A percentile compares a stretch with the other conserved stretches of the same genome.
phyloP scores from a whole-genome alignment of 2,329 filamentous ascomycete genomes.

The Ophiognomonia clavigignenti-juglandacearum region DNA sequence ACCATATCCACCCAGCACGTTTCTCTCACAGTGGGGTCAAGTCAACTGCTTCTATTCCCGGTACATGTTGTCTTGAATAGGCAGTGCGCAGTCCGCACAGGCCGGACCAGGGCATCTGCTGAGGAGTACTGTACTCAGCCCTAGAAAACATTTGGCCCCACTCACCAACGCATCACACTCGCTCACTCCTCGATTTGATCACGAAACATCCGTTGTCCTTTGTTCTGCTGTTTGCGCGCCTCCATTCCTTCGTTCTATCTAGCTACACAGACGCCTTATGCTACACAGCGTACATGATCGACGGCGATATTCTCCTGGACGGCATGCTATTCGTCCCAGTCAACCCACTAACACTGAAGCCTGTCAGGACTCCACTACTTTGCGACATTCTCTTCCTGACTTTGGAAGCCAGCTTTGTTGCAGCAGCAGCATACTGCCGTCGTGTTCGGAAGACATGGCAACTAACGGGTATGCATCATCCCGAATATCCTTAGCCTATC shows the following conservation, averaged over 20 bases:
- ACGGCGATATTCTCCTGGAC: background rate
- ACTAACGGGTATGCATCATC: constrained; percentile 3
- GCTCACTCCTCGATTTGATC: background rate
- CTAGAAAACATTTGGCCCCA: too few relatives aligned
- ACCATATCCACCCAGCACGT: too few relatives aligned
- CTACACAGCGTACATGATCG: background rate
- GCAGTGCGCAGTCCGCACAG: too few relatives aligned
- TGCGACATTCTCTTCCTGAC: background rate
- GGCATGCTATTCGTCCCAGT: background rate
- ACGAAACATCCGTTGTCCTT: background rate
- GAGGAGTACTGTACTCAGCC: too few relatives aligned
- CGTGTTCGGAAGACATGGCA: constrained; percentile 9
- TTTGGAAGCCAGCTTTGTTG: background rate
- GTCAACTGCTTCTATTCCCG: too few relatives aligned
- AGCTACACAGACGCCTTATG: background rate
- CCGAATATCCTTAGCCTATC: background rate
- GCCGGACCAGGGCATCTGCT: too few relatives aligned
- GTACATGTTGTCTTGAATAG: too few relatives aligned
- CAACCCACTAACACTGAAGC: constrained; percentile 4
- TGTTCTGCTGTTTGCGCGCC: too few relatives aligned
- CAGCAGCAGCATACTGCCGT: background rate
- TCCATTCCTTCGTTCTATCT: too few relatives aligned
- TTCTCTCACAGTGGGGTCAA: too few relatives aligned
- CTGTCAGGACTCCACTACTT: background rate
- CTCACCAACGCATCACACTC: too few relatives aligned